Conservation (phyloP, 257 asterid species). For the Petunia secreta region DNA sequence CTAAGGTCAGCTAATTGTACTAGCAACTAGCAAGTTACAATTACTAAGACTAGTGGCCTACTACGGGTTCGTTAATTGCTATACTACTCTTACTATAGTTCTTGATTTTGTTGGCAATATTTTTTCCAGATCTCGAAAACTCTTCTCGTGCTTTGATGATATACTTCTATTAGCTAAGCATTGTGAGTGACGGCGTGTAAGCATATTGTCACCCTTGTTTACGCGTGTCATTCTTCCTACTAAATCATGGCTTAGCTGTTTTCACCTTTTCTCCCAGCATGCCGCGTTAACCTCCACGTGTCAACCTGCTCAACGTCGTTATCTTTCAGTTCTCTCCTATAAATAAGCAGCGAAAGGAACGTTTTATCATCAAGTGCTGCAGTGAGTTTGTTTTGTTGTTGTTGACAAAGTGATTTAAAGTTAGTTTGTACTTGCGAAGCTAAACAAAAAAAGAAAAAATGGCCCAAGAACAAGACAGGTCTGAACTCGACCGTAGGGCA, state of each 20-base stretch:
- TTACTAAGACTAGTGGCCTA: too few relatives aligned
- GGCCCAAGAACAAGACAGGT: conserved; percentile 52
- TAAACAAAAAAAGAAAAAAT: conserved; percentile 8
- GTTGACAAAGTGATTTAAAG: not conserved
- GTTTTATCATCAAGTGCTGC: not conserved
- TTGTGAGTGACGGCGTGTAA: not conserved
- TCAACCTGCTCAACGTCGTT: not conserved
- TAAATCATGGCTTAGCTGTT: not conserved
- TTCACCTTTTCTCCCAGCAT: not conserved
- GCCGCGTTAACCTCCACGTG: conserved; percentile 6
- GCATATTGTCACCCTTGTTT: not conserved
- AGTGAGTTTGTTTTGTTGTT: not conserved
- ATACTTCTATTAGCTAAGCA: not conserved
- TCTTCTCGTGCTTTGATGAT: not conserved
- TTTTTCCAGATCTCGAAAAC: not conserved
- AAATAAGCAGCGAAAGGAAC: not conserved
- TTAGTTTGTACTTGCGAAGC: too few relatives aligned
- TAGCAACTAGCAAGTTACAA: too few relatives aligned
- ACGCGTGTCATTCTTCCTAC: conserved; percentile 15
- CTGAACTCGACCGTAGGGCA: conserved; percentile 50
- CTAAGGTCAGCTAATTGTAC: too few relatives aligned
- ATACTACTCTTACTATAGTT: not conserved
- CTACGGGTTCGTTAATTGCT: too few relatives aligned
- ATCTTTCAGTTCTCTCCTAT: not conserved
- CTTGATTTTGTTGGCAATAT: not conserved